Evolutionary conservation across 352 stramenopile species (phyloP), one percentile per base, ranked within the genome.

Genomic region (Blastocystis sp.): DNA sequence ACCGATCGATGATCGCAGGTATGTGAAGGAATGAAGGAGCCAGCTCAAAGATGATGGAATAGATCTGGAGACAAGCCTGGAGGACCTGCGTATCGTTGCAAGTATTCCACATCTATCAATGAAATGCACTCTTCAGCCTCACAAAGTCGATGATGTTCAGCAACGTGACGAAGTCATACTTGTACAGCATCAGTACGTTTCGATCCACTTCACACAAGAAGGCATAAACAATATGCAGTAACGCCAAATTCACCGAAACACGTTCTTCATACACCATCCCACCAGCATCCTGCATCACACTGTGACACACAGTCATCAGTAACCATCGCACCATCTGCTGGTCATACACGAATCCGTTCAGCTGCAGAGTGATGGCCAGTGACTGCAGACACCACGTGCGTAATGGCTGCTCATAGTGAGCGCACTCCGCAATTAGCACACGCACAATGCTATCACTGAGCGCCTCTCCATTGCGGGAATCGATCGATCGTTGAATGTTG

Each of bases 71-170:
- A 56, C 62, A 79, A 6, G 56, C 34, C 63, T 88, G 45, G 3
- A 88, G 23, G n/a, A 88, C 62, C 43, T 88, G 62, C 15, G 77
- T 76, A 43, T 88, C 45, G 39, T 26, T 88, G 54, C 41, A 88
- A 20, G 66, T 88, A 29, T 59, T 88, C 77, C 66, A 88, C 55
- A 88, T 88, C 62, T 88, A 68, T 5, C 29, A 11, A 11, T 76
- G 18, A 79, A 5, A 13, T 5, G 5, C 3, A n/a, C 20, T 2
- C 3, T 7, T 26, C 47, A 56, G 23, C n/a, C 41, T 6, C 20
- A 88, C 66, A 55, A 76, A 88, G 41, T 88, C 66, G 41, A 79
- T 88, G 29, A 79, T 88, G 43, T 88, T 88, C 39, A 88, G 70
- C 37, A 88, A 43, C 29, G 66, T 77, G 55, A 88, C 18, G 55